Conservation (phyloP, 1,139 yeast species). For the Saccharomycopsis hybrid region DNA sequence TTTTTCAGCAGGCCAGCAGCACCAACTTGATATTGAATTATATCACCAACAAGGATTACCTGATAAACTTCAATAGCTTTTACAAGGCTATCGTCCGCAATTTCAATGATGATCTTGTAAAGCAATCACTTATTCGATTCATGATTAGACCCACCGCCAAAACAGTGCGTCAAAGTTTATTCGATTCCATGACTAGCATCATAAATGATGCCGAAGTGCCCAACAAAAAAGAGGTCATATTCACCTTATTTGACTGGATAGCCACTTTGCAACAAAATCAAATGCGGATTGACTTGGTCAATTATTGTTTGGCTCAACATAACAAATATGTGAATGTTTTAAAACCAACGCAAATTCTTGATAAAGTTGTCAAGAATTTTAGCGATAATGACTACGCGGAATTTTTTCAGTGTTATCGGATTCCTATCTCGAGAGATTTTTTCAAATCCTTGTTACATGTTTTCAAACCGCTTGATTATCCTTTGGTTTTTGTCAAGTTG, state of each 20-base stretch:
- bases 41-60: too few relatives aligned
- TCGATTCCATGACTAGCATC: too few relatives aligned
- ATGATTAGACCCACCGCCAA: too few relatives aligned
- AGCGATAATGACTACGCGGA: not conserved
- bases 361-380: conserved; percentile 3
- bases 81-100: too few relatives aligned
- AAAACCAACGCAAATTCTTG: not conserved
- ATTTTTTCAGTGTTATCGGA: conserved; percentile 5
- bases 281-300: conserved; percentile 1
- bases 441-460: conserved; percentile 5
- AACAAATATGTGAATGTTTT: not conserved
- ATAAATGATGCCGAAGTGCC: too few relatives aligned
- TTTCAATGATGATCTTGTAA: too few relatives aligned
- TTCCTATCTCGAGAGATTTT: conserved; percentile 1
- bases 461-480: conserved; percentile 7
- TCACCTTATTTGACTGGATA: not conserved
- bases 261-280: not conserved
- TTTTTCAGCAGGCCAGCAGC: too few relatives aligned
- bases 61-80: too few relatives aligned
- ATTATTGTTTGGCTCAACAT: not conserved
- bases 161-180: too few relatives aligned
- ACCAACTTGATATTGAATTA: too few relatives aligned
- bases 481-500: conserved; percentile 4
- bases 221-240: not conserved
- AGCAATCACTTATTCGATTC: too few relatives aligned